Percentiles rank a stretch among this genome's conserved stretches.
Conservation (phyloP, 148 eudicot genomes). For the Vaccinium macrocarpon region DNA sequence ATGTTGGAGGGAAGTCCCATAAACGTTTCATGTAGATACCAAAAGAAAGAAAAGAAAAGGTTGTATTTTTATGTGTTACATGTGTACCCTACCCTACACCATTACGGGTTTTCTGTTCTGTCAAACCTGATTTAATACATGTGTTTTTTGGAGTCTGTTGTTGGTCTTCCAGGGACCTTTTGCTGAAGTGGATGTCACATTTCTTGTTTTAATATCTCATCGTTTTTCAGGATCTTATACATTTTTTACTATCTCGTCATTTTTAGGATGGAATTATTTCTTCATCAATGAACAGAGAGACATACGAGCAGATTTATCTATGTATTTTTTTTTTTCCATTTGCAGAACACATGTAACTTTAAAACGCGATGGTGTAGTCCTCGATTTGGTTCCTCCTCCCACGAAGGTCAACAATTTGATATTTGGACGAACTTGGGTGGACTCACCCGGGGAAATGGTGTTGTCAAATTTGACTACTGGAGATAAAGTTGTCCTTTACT, state of each 20-base stretch:
- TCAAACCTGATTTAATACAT: not conserved
- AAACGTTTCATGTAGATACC: not conserved
- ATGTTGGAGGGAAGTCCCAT: not conserved
- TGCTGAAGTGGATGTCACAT: not conserved
- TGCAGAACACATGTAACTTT: conserved; percentile 78
- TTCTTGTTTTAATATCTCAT: not conserved
- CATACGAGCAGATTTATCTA: not conserved
- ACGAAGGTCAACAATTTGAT: conserved; percentile 87
- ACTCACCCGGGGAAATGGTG: conserved; percentile 94
- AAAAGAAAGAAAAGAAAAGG: conserved; percentile 7
- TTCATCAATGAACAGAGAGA: not conserved
- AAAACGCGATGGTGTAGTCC: conserved; percentile 70
- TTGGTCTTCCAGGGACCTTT: not conserved
- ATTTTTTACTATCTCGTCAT: not conserved
- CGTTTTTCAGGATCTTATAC: not conserved
- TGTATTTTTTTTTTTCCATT: not conserved
- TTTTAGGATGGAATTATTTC: not conserved
- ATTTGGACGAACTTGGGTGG: conserved; percentile 97
- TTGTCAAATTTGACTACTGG: conserved; percentile 84
- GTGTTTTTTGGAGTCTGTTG: not conserved
- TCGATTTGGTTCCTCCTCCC: conserved; percentile 98
- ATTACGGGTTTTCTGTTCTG: not conserved
- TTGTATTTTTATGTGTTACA: not conserved
- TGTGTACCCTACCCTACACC: not conserved
- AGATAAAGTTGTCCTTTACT: conserved; percentile 89